Conservation (phyloP, 768 basidiomycete species). For the Albatrellus ellisii region DNA sequence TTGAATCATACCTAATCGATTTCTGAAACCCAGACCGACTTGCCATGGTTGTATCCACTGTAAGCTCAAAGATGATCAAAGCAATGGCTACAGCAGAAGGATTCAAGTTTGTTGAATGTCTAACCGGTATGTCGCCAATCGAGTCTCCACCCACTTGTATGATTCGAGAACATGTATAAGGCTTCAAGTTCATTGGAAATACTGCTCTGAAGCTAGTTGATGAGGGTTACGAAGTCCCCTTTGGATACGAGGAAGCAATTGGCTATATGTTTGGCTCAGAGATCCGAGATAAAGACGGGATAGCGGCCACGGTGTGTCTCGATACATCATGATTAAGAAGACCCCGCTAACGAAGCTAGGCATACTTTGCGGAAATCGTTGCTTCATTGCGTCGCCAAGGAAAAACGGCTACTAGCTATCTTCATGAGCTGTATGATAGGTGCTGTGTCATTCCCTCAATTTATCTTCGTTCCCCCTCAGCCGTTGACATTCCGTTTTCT, state of each 20-base stretch:
- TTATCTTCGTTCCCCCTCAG: constrained; percentile 1
- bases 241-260: constrained; percentile 89
- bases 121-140: constrained; percentile 46
- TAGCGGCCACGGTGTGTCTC: constrained; percentile 55
- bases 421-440: constrained; percentile 53
- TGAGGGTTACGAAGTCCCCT: constrained; percentile 53
- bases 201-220: constrained; percentile 51
- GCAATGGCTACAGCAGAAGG: constrained; percentile 64
- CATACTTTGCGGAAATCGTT: constrained; percentile 59
- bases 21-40: constrained; percentile 32
- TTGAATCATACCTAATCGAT: background rate
- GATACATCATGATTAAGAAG: background rate
- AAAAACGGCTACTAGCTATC: constrained; percentile 38
- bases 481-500: background rate
- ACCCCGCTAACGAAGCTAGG: constrained; percentile 27
- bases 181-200: constrained; percentile 89
- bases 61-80: constrained; percentile 84
- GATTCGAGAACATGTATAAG: constrained; percentile 21
- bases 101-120: constrained; percentile 73
- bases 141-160: constrained; percentile 6
- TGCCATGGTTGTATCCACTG: constrained; percentile 81
- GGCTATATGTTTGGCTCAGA: constrained; percentile 79
- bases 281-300: constrained; percentile 81
- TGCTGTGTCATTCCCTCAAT: constrained; percentile 17
- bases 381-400: constrained; percentile 35